Evolutionary conservation across 2,329 filamentous ascomycete genomes (phyloP).

Genomic region (Xylariales sp.): DNA sequence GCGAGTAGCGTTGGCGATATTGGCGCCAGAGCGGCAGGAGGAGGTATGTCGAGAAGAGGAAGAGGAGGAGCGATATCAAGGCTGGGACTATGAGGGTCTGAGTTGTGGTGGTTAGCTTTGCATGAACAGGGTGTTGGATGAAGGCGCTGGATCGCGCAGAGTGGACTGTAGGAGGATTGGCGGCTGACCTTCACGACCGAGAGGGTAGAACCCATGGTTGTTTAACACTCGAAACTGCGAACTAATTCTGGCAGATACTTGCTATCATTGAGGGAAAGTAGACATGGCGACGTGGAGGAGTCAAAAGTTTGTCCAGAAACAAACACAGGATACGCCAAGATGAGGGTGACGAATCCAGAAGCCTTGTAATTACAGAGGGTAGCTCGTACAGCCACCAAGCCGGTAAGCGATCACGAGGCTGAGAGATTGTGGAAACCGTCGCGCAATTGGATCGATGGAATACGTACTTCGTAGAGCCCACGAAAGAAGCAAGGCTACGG

Average conservation of each 20-base stretch:
- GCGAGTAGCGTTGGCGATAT: constrained; percentile 66
- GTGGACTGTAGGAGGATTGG: background rate
- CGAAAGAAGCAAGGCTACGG: background rate
- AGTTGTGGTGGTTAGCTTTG: background rate
- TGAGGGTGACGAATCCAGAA: too few species aligned
- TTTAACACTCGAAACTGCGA: too few species aligned
- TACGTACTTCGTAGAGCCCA: too few species aligned
- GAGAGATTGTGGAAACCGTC: too few species aligned
- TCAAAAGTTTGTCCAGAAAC: too few species aligned
- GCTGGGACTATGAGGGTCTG: constrained; percentile 69
- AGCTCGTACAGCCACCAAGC: too few species aligned
- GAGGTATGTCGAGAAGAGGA: constrained; percentile 60
- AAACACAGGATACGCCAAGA: too few species aligned
- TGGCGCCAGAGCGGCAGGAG: constrained; percentile 64
- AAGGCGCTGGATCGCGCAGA: background rate
- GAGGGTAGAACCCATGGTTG: constrained; percentile 28
- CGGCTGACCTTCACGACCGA: constrained; percentile 31
- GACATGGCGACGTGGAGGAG: constrained; percentile 3
- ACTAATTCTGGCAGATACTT: too few species aligned
- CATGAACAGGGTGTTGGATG: background rate
- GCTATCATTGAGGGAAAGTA: too few species aligned
- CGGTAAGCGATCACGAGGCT: too few species aligned
- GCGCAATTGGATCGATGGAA: too few species aligned
- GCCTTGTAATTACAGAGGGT: too few species aligned
- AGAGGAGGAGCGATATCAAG: constrained; percentile 64